Base-by-base conservation (phyloP, 306 rosid species). In the Sechiopsis laciniata region DNA sequence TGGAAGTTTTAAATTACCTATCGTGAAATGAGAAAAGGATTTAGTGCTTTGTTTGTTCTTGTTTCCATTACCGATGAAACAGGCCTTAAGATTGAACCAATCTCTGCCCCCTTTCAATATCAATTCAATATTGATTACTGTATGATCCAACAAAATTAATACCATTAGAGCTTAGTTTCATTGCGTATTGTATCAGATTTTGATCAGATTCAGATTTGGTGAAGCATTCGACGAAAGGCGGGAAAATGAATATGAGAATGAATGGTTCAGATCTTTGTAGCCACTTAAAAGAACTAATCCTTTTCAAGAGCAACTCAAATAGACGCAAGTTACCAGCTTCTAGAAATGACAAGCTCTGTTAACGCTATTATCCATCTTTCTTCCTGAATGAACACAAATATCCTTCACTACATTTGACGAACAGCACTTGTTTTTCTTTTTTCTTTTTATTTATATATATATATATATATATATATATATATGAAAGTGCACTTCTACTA, bases 1-100 rank as follows among this genome's bases (percentile, higher is more conserved):
- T 68, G 73, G 3, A 68, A 50, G 56, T 48, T 68, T 48, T 21
- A 50, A 68, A 22, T 46, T 68, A 50, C 50, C 73, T 66, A 51
- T 48, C 15, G 10, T 21, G 40, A 68, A 68, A 68, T 68, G 40
- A 68, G 73, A 19, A 13, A 46, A 68, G 56, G 42, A 68, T 22
- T 16, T 16, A 10, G 55, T 19, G 72, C 46, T 10, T 8, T 40
- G 46, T 8, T 42, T 19, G 72, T 42, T 65, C 71, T 65, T 45
- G 51, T 63, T n/a, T 63, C 50, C 50, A 16, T 62, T 2, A 32
- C 42, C 32, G 46, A 56, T 8, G 29, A 20, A 56, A 56, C 13
- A 56, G 19, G 32, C 15, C 21, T 29, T 10, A 8, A 57, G 13
- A 10, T 58, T 5, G 4, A 10, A 13, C 14, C 22, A 63, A 35